Percentiles rank a stretch among this genome's conserved stretches.
These are phyloP conservation scores for Aurinia saxatilis DNA, from an alignment of 345 rosid species.

Conservation along the genomic window DNA sequence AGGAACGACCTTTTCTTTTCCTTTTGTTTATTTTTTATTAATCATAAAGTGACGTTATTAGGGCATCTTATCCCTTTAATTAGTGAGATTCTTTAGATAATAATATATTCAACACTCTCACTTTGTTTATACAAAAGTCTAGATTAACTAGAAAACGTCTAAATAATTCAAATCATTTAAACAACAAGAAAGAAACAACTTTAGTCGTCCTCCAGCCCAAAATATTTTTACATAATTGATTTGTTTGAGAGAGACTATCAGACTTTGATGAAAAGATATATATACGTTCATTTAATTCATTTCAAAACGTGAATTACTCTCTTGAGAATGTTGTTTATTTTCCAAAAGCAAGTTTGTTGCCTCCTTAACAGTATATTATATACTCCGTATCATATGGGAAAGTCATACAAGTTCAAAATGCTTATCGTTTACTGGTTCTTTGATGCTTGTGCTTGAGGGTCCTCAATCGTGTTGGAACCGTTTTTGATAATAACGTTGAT, in stretches of 20 bases:
- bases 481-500: no score
- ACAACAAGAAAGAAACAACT: no score
- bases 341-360: neutral
- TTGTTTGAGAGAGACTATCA: no score
- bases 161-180: no score
- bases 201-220: neutral
- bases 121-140: neutral
- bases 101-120: neutral
- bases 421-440: no score
- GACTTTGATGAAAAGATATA: neutral
- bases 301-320: neutral
- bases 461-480: no score
- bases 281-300: neutral
- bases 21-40: neutral
- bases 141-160: no score
- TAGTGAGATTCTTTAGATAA: constrained; percentile 4
- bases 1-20: neutral
- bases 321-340: neutral
- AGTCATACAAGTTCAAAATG: no score
- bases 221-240: neutral
- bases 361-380: no score
- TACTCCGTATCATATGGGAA: no score
- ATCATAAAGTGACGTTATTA: neutral
- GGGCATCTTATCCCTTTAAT: neutral
- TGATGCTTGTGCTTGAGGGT: no score